Evolutionary conservation across 768 basidiomycete species (phyloP), one percentile per base, ranked within the genome.

Genomic region (Serendipita sp.): DNA sequence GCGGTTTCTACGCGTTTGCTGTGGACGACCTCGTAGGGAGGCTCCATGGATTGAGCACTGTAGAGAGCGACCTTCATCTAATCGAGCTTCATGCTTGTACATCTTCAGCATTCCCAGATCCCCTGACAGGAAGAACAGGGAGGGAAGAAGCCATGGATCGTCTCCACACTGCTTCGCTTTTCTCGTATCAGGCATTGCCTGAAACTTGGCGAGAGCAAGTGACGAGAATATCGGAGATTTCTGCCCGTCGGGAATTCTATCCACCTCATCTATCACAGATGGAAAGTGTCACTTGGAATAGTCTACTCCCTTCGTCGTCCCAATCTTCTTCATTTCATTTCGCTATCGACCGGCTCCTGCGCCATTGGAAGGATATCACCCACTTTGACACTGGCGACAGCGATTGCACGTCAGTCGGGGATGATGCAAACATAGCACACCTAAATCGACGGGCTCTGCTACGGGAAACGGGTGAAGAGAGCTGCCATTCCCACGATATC

Each of bases 71-170:
- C 42, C 68, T 79, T 5, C 78, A 72, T 61, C 71, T 70, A 50
- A 70, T 74, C 2, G 77, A 77, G 60, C 70, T 81, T 16, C 80
- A 81, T 45, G 75, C 77, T 17, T 63, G 78, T 2, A 79, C 74
- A 1, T 75, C 75, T n/a, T 72, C 75, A 45, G 73, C 72, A 50
- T 67, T 75, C 16, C 70, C 72, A 11, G 79, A 81, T 67, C 76
- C 77, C 2, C 69, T 81, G 20, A 77, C 75, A 0, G 65, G 66
- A 17, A 74, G 74, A 5, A 76, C 75, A 0, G 80, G 80, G 2
- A 74, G 74, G 0, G 74, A 77, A 42, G 73, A 79, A 50, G 78
- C 79, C 0, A 66, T 80, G 20, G 65, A 70, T 53, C 67, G 74
- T 45, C 68, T 81, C 26, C 64, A 64, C 11, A 77, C 76, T 0